Base-by-base conservation (phyloP, 2,329 filamentous ascomycete species). In the Alternaria triticina region DNA sequence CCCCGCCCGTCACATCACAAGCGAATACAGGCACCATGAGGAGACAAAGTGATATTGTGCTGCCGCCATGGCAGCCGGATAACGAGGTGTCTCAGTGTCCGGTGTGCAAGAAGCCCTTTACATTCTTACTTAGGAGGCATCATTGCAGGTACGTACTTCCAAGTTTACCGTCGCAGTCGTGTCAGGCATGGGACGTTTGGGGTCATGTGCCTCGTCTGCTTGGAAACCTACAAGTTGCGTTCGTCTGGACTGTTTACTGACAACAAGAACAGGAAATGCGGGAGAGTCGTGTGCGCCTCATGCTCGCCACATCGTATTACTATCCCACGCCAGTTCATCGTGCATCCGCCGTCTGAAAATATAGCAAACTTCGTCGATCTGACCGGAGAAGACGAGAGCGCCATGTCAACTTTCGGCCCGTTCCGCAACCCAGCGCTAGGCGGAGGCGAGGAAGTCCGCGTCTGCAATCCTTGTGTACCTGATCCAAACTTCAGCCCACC, bases 301-400 rank as follows among this genome's bases (percentile, higher is more conserved):
- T 98, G 95, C 82, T 97, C 95, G 3, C 95, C 95, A 4, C 95
- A 98, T 79, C 89, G 94, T 65, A 98, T 98, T 76, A 97, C 92
- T 4, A 97, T 98, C 67, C 95, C 95, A 1, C 88, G 94, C 68
- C 92, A 96, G 76, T 98, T 93, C 78, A 97, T 98, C 68, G 94
- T 97, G 25, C 90, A 91, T 51, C 91, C 92, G 4, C 68, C 74
- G 72, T 83, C 69, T 23, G 70, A 76, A 17, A 61, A 56, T n/a
- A 58, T 20, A 1, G 59, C 64, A 7, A 69, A 65, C 60, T 69
- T 83, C n/a, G 75, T 85, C 44, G 83, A 85, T 74, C 74, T 85
- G 11, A 84, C 82, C 33, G 77, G 76, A 22, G 82, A 84, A 22
- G 76, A 72, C 43, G 66, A 62, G 30, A 74, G 67, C 60, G 64